Evolutionary conservation across 345 rosid genomes (phyloP), one percentile per base, ranked within the genome.

Genomic region (rapeseed (Brassica napus)): DNA sequence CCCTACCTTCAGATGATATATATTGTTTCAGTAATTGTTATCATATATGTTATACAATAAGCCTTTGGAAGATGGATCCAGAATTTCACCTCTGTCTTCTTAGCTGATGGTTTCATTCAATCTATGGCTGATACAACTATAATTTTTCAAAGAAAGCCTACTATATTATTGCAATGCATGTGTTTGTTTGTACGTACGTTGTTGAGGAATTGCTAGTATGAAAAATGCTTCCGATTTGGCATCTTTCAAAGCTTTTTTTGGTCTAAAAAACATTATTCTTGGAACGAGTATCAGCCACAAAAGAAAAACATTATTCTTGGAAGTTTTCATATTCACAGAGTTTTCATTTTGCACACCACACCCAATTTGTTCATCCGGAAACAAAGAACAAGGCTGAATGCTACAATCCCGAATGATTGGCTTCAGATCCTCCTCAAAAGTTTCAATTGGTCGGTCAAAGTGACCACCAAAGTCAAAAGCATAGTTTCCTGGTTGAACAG

Each of bases 401-500:
- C 74, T 84, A 54, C 74, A 87, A n/a, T 52, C 63, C 39, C 81
- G 84, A 65, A 85, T 70, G 66, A 79, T 79, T 54, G 91, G 93
- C 79, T 89, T 90, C 70, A 76, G 83, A 79, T 86, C 90, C 70
- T 84, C 87, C 76, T 82, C 90, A 68, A 70, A 73, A 3, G 73
- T 72, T 72, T 82, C 86, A 54, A 74, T 72, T n/a, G 83, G 82
- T 11, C 82, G 77, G 9, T 72, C 77, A 72, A 37, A 35, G 75
- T 77, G 68, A 37, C 71, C 76, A 54, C 74, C 74, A 49, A 78
- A 71, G 55, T 87, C 94, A 3, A 34, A 74, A 28, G 30, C 71
- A 32, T 72, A 28, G 58, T 68, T 77, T 55, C 32, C 82, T 68
- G 68, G 81, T 62, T 52, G 71, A 15, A 68, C 39, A 2, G 82